These are phyloP conservation scores for Candida coquimbonensis DNA, from an alignment of 805 yeast genomes.

Conservation along the genomic window DNA sequence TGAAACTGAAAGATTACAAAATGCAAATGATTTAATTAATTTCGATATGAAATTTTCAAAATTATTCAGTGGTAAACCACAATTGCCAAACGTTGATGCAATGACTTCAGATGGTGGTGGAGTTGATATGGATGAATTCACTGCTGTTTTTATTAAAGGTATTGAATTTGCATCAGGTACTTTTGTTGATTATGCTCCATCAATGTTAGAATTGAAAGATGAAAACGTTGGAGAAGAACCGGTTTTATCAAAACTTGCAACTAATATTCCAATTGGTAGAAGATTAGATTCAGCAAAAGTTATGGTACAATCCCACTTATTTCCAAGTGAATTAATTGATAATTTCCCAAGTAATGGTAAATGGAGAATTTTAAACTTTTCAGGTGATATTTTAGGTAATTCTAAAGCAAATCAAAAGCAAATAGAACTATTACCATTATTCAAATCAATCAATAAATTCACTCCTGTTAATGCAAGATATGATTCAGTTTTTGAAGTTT, in stretches of 20 bases:
- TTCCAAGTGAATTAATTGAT: neutral
- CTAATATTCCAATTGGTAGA: neutral
- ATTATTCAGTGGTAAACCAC: conserved; percentile 1
- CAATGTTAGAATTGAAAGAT: neutral
- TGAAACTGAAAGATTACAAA: neutral
- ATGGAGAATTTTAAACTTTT: neutral
- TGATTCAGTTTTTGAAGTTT: neutral
- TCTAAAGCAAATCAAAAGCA: neutral
- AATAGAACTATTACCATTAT: neutral
- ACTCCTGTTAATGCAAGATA: neutral
- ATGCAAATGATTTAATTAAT: conserved; percentile 1
- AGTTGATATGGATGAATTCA: neutral
- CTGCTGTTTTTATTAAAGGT: neutral
- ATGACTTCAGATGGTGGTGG: neutral
- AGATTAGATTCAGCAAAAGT: conserved; percentile 1
- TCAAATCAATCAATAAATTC: neutral
- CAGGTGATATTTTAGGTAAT: neutral
- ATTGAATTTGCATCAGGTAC: conserved; percentile 1
- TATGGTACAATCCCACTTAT: neutral
- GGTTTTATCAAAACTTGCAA: neutral
- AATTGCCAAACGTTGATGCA: neutral
- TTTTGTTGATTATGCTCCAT: neutral
- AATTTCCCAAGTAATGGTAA: neutral
- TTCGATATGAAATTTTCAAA: neutral
- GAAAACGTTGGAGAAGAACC: neutral